phyloP scores from a whole-genome alignment of 2,329 filamentous ascomycete species.

The Xylariaceae sp. region DNA sequence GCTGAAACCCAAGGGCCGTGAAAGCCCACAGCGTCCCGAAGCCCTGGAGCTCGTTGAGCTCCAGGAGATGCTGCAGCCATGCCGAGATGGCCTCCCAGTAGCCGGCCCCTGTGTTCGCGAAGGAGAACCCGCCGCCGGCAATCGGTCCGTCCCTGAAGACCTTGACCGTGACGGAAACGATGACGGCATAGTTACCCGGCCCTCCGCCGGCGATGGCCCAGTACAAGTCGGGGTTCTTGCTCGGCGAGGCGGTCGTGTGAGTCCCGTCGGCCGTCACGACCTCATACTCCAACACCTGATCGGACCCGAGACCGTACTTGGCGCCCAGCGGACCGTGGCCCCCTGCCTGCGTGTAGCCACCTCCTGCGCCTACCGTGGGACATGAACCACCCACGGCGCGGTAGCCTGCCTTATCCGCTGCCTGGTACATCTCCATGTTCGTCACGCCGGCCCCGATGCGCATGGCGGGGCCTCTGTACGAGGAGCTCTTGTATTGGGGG shows the following conservation, averaged over 20 bases:
- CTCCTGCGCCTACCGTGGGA: neutral
- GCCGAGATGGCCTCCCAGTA: too few relatives aligned
- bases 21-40: too few relatives aligned
- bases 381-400: neutral
- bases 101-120: too few relatives aligned
- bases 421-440: neutral
- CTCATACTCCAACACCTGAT: slow-evolving; percentile 26
- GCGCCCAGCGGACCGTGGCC: slow-evolving; percentile 50
- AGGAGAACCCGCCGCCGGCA: too few relatives aligned
- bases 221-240: slow-evolving; percentile 29
- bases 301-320: slow-evolving; percentile 50
- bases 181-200: slow-evolving; percentile 52
- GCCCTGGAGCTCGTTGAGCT: too few relatives aligned
- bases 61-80: too few relatives aligned
- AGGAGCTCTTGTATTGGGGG: too few relatives aligned
- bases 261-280: slow-evolving; percentile 28
- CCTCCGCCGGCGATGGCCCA: slow-evolving; percentile 59
- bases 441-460: neutral
- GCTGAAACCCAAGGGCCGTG: too few relatives aligned
- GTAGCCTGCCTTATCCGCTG: neutral
- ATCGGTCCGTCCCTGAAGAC: slow-evolving; percentile 5
- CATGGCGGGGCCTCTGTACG: neutral
- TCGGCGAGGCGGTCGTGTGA: slow-evolving; percentile 43
- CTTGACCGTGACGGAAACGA: slow-evolving; percentile 29
- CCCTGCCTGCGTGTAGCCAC: slow-evolving; percentile 36